Evolutionary conservation across 2,329 filamentous ascomycete species (phyloP), one percentile per base, ranked within the genome.

Genomic region (Sclerotiophoma versabilis): DNA sequence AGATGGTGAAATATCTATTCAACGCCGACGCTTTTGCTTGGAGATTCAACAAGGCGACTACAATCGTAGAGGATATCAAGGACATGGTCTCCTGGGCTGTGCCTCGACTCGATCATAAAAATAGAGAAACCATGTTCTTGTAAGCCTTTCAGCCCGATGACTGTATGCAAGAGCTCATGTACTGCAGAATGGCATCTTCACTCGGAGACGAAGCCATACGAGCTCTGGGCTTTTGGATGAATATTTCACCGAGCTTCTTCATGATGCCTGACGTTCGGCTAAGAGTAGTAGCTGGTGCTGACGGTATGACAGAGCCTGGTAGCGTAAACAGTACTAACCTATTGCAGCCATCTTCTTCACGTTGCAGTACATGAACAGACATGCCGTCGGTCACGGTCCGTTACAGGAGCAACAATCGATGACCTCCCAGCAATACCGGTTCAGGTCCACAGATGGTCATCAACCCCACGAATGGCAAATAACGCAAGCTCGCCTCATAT

Each of bases 141-240:
- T 50, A 19, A 43, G 47, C 15, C 4, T 7, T 8, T 14, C 12
- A 17, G 10, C 8, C 12, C 11, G 22, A 19, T 7, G 20, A 14
- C 8, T 20, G 14, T 14, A 4, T 7, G 3, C 5, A 4, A 3
- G 25, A 5, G 3, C 26, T 51, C 4, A 49, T 5, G 25, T 19
- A 4, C 2, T 4, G 6, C 10, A 61, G 55, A 26, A 49, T 59
- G n/a, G 39, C 36, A 9, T 51, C 44, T 15, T 46, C 41, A 5
- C 25, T 58, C 3, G 45, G 54, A 25, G 48, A 47, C 39, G 57
- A 62, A 26, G 51, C 54, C 5, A 51, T 57, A 22, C 49, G 49
- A 37, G 37, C 34, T 2, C 22, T 62, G 4, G 59, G 54, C 3
- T 44, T 44, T 25, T 42, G 43, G 14, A 46, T 62, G 37, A 12